These are phyloP conservation scores for Plenodomus lindquistii DNA, from an alignment of 2,329 filamentous ascomycete species.

Conservation along the genomic window DNA sequence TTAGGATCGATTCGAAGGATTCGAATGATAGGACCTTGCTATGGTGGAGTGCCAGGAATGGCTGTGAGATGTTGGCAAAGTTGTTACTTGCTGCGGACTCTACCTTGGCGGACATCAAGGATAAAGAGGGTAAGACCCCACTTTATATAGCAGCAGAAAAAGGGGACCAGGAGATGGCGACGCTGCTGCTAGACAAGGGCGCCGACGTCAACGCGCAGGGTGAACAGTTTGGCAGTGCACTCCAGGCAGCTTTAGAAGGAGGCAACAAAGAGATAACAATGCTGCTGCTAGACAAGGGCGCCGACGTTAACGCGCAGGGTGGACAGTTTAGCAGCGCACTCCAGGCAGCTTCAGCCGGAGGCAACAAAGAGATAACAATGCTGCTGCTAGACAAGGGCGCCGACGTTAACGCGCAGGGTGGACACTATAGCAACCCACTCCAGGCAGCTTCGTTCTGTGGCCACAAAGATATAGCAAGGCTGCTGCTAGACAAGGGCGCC, in stretches of 20 bases:
- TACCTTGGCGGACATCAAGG: conserved; percentile 2
- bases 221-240: neutral
- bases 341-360: neutral
- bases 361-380: neutral
- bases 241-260: neutral
- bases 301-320: neutral
- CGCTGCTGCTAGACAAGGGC: neutral
- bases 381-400: conserved; percentile 5
- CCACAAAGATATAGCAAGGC: neutral
- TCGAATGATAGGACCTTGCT: conserved; percentile 2
- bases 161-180: neutral
- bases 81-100: conserved; percentile 5
- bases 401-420: neutral
- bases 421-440: neutral
- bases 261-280: neutral
- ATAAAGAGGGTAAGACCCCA: conserved; percentile 5
- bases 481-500: neutral
- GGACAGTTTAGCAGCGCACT: conserved; percentile 3
- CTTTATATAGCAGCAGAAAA: conserved; percentile 6
- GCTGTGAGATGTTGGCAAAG: conserved; percentile 1
- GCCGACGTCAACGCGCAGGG: neutral
- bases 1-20: conserved; percentile 15
- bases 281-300: conserved; percentile 3
- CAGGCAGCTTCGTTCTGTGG: neutral
- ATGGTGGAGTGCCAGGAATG: conserved; percentile 9